Conservation (phyloP, 495 filamentous ascomycete species). For the Pyrenopolyporus hunteri region DNA sequence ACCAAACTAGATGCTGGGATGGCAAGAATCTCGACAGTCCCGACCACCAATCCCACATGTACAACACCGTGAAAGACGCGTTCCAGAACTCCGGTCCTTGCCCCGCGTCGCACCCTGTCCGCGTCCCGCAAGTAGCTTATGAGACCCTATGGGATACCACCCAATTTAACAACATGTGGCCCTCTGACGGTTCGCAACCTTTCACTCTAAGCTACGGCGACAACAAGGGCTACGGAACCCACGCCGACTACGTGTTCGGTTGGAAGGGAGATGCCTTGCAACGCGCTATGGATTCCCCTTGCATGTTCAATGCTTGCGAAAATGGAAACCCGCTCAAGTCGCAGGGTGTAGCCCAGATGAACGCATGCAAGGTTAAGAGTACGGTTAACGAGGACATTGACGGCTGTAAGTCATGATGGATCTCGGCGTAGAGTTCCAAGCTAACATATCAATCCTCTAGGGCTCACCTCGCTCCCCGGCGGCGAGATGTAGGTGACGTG, state of each 20-base stretch:
- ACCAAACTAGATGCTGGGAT: constrained; percentile 57
- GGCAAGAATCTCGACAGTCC: constrained; percentile 63
- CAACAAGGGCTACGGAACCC: constrained; percentile 52
- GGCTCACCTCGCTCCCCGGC: constrained; percentile 21
- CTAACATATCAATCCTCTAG: constrained; percentile 1
- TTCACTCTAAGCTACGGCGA: constrained; percentile 56
- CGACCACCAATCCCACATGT: constrained; percentile 63
- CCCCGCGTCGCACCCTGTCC: constrained; percentile 57
- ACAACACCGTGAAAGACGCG: constrained; percentile 52
- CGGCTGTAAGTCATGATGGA: constrained; percentile 49
- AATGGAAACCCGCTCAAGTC: constrained; percentile 53
- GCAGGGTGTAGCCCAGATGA: constrained; percentile 51
- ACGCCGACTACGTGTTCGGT: constrained; percentile 56
- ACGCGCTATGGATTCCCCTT: constrained; percentile 51
- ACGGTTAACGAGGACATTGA: constrained; percentile 53
- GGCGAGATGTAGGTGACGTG: constrained; percentile 9
- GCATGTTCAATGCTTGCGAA: constrained; percentile 55
- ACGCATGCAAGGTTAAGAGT: constrained; percentile 50
- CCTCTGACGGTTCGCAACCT: constrained; percentile 51
- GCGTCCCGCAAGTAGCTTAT: constrained; percentile 57
- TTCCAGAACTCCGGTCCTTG: constrained; percentile 54
- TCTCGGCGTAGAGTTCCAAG: neutral
- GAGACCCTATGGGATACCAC: constrained; percentile 60
- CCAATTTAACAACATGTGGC: constrained; percentile 55
- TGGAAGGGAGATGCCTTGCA: constrained; percentile 55